Evolutionary conservation across 352 stramenopile species (phyloP), one percentile per base, ranked within the genome.

Genomic region (Pythium biforme): DNA sequence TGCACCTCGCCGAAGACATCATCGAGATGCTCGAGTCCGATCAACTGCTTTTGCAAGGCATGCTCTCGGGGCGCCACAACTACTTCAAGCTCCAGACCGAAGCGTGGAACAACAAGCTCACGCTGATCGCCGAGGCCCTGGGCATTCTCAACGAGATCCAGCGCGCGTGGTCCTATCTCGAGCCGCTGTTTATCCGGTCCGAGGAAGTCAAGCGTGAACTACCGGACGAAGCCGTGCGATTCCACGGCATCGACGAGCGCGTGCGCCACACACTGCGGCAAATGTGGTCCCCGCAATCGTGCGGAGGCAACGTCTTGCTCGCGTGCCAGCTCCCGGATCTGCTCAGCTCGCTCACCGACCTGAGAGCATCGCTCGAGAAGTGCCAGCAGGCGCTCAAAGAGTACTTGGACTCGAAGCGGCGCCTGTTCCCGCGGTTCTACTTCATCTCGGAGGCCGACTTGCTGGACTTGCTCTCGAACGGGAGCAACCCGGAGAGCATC

Each of bases 401-500:
- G 63, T 98, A 97, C 65, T 70, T 98, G n/a, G 95, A 98, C 54
- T 88, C 89, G 1, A 96, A 97, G 56, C 79, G 94, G 1, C 76
- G 90, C 0, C 72, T 96, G 34, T 98, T 98, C 46, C 95, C 95
- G 7, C 81, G 95, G 0, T 98, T 98, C 55, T 98, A 98, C 70
- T 98, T 98, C 58, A 90, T 97, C n/a, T 97, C 90, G 0, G 94
- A 97, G 66, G 83, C 91, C 0, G 94, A 98, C 66, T 64, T 98
- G 29, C 75, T 98, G 15, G 94, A 98, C 62, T 86, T 98, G 34
- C 76, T 98, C 6, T 98, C 91, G 17, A 98, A 97, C 52, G 94
- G 95, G 5, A 94, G 74, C 46, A 77, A 79, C 11, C 94, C 94
- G 3, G 75, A 81, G 33, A 95, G 86, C 52, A 92, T 98, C 31